Evolutionary conservation across 345 rosid genomes (phyloP).

Genomic region (Rhodamnia rubescens): DNA sequence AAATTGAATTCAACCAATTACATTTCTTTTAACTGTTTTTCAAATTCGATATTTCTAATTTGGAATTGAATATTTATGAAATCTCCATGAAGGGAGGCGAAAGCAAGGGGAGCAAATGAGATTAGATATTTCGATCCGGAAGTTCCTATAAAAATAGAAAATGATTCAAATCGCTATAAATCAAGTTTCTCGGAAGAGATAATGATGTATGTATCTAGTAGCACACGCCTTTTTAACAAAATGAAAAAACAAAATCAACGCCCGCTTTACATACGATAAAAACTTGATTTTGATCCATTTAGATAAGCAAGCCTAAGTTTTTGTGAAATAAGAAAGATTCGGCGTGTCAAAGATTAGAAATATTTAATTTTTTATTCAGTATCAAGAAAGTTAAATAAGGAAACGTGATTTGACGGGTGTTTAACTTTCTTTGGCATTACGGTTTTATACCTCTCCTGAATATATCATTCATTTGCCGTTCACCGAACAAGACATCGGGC

Average conservation of each 20-base stretch:
- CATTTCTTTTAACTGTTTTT: too few relatives aligned
- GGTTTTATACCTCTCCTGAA: background rate
- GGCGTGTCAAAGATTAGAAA: background rate
- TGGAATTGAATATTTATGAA: too few relatives aligned
- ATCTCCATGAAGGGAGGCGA: too few relatives aligned
- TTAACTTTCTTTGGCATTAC: background rate
- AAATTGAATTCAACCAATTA: background rate
- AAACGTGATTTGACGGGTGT: too few relatives aligned
- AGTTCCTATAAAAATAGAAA: too few relatives aligned
- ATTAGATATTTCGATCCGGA: too few relatives aligned
- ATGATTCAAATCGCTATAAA: background rate
- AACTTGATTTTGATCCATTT: background rate
- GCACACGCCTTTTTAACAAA: rapidly evolving
- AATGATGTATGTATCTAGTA: background rate
- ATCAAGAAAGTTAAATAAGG: background rate
- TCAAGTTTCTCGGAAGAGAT: rapidly evolving
- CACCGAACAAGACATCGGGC: rapidly evolving
- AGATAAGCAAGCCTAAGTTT: background rate
- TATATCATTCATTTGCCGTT: background rate
- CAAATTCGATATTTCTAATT: too few relatives aligned
- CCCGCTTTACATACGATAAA: too few relatives aligned
- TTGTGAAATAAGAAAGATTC: background rate
- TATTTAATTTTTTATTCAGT: background rate
- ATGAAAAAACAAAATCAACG: background rate
- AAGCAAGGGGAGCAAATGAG: too few relatives aligned